A percentile compares a stretch with the other conserved stretches of the same genome.
Conservation (phyloP, 345 rosid genomes). For the Eucalyptus erythrocorys region DNA sequence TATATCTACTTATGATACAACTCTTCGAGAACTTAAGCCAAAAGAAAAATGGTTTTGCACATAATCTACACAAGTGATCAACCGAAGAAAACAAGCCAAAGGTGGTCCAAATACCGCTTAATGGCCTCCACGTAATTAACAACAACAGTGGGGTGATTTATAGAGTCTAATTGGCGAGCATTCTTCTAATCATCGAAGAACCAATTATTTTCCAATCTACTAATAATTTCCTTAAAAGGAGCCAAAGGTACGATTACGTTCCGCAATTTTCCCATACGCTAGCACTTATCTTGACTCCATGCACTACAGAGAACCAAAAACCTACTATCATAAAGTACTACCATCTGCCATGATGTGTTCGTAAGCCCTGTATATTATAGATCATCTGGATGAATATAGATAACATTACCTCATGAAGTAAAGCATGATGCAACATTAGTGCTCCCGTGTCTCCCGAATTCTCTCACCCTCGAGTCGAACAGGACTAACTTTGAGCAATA, state of each 20-base stretch:
- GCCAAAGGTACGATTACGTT: background rate
- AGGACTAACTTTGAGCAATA: background rate
- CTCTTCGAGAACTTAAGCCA: background rate
- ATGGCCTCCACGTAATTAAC: background rate
- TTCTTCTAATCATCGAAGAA: background rate
- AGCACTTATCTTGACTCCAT: background rate
- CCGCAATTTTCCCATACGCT: background rate
- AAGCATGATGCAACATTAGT: background rate
- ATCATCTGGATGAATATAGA: background rate
- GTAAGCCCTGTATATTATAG: background rate
- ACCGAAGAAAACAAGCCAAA: background rate
- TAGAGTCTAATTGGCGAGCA: background rate
- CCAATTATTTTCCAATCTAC: background rate
- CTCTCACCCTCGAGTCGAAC: background rate
- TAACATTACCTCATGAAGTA: background rate
- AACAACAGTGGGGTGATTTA: background rate
- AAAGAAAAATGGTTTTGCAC: background rate
- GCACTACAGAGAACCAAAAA: rapidly evolving
- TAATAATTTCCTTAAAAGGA: background rate
- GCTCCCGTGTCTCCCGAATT: background rate
- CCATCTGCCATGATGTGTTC: background rate
- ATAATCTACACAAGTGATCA: background rate
- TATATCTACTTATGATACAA: background rate
- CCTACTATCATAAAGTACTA: background rate
- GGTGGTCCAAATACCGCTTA: background rate